phyloP scores from a whole-genome alignment of 2,329 filamentous ascomycete genomes.

The Hypoxylon sp. region DNA sequence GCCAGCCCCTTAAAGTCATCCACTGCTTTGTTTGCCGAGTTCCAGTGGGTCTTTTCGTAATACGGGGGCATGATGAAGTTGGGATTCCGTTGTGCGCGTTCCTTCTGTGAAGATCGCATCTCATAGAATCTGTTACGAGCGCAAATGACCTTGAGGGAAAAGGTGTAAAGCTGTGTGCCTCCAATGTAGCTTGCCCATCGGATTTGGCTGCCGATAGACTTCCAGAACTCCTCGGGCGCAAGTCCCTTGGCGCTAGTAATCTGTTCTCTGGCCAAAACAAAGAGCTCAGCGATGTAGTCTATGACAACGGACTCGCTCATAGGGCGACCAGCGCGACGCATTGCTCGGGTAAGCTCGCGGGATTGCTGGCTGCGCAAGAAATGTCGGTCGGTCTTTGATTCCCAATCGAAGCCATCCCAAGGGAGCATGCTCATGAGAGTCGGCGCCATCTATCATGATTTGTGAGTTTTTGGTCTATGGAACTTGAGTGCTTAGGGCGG shows the following conservation, averaged over 20 bases:
- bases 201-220: not conserved
- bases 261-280: not conserved
- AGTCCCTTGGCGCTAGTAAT: not conserved
- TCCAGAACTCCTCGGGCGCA: slow-evolving; percentile 3
- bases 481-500: too few species aligned
- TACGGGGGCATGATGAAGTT: not conserved
- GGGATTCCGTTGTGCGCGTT: too few species aligned
- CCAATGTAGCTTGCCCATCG: not conserved
- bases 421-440: not conserved
- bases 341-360: not conserved
- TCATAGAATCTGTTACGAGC: not conserved
- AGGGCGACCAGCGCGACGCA: not conserved
- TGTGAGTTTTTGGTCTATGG: too few species aligned
- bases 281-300: not conserved
- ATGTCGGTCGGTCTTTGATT: not conserved
- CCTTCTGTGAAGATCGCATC: too few species aligned
- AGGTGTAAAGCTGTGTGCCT: not conserved
- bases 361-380: not conserved
- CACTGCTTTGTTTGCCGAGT: not conserved
- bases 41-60: not conserved
- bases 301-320: not conserved
- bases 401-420: not conserved
- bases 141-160: slow-evolving; percentile 1
- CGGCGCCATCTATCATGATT: too few species aligned
- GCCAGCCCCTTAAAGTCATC: not conserved